phyloP scores from a whole-genome alignment of 106 monocot species.

The Apostasia ramifera region DNA sequence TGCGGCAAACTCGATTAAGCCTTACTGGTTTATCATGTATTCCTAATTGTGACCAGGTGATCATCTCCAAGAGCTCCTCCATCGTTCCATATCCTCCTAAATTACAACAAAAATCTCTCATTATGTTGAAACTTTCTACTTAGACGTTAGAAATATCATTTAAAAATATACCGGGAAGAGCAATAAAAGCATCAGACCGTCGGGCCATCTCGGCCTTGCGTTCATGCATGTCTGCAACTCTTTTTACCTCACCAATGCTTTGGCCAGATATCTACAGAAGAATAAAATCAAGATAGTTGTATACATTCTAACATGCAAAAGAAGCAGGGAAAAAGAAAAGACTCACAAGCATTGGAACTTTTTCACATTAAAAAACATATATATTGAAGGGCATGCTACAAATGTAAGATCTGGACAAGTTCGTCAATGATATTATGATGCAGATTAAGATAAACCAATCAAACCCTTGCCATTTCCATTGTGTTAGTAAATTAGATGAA shows the following conservation, averaged over 20 bases:
- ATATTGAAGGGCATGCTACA: too few relatives aligned
- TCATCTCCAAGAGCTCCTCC: slow-evolving; percentile 97
- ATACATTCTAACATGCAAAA: background rate
- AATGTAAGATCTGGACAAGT: too few relatives aligned
- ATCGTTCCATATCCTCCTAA: slow-evolving; percentile 95
- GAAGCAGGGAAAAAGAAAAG: background rate
- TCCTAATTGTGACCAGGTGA: slow-evolving; percentile 95
- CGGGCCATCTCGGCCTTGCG: slow-evolving; percentile 85
- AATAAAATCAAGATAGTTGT: too few relatives aligned
- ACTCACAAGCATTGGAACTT: too few relatives aligned
- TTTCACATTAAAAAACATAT: too few relatives aligned
- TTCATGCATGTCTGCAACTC: slow-evolving; percentile 78
- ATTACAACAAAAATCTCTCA: background rate
- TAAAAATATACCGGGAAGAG: slow-evolving; percentile 63
- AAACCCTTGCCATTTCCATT: too few relatives aligned
- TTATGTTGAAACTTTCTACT: background rate
- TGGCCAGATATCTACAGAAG: slow-evolving; percentile 62
- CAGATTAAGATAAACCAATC: too few relatives aligned
- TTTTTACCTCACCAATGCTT: slow-evolving; percentile 65
- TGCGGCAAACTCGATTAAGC: background rate
- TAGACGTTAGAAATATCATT: too few relatives aligned
- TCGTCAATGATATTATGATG: too few relatives aligned
- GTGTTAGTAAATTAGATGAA: too few relatives aligned
- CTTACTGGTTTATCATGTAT: slow-evolving; percentile 92
- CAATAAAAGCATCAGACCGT: slow-evolving; percentile 76